These are phyloP conservation scores for Alternaria angustiovoidea DNA, from an alignment of 2,329 filamentous ascomycete species.

Conservation along the genomic window DNA sequence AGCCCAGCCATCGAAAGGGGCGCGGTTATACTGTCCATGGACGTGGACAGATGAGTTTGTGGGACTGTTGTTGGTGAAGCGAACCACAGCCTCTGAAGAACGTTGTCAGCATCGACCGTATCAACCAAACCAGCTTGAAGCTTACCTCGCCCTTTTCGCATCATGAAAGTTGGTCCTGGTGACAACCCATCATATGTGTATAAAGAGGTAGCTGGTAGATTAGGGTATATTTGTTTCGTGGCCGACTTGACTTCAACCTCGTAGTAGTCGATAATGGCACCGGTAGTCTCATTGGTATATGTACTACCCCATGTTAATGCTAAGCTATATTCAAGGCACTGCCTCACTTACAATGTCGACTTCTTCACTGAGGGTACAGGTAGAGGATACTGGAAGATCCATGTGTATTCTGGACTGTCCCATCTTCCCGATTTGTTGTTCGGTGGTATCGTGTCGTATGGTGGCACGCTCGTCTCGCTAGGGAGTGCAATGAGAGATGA, in stretches of 20 bases:
- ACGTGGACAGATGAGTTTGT: conserved; percentile 61
- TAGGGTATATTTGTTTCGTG: conserved; percentile 55
- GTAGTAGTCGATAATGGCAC: conserved; percentile 57
- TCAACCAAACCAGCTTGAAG: background rate
- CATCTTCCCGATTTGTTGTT: conserved; percentile 25
- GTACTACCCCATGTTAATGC: conserved; percentile 37
- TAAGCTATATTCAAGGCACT: background rate
- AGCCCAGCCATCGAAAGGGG: conserved; percentile 64
- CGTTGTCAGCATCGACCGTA: conserved; percentile 1
- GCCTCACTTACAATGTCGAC: conserved; percentile 50
- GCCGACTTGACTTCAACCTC: conserved; percentile 55
- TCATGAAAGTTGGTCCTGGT: conserved; percentile 63
- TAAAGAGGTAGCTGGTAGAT: conserved; percentile 50
- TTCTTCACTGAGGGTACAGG: conserved; percentile 57
- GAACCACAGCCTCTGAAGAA: conserved; percentile 59
- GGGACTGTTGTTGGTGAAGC: conserved; percentile 61
- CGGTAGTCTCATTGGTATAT: conserved; percentile 47
- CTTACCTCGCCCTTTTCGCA: conserved; percentile 55
- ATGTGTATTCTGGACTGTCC: conserved; percentile 50
- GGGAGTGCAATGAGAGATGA: background rate
- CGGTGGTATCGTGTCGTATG: conserved; percentile 8
- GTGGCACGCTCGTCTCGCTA: conserved; percentile 1
- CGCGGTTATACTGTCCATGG: conserved; percentile 61
- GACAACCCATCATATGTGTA: conserved; percentile 64
- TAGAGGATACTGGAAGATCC: conserved; percentile 53